Evolutionary conservation across 2,329 filamentous ascomycete species (phyloP).

Genomic region (Aureobasidium sp.): DNA sequence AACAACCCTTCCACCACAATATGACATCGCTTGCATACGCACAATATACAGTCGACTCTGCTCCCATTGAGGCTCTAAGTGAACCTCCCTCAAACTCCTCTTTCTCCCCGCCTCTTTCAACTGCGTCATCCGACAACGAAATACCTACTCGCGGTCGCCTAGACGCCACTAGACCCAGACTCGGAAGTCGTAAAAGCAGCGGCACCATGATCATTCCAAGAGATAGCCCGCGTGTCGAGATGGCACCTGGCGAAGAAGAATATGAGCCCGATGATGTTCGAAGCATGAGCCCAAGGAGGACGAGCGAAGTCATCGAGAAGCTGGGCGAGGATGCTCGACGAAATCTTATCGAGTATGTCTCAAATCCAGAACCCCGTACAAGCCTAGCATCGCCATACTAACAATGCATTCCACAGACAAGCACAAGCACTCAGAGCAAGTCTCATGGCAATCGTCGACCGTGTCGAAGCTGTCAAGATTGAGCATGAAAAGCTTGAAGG

Average conservation of each 20-base stretch:
- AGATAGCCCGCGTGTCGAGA: constrained; percentile 60
- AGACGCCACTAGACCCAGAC: constrained; percentile 39
- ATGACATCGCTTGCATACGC: constrained; percentile 7
- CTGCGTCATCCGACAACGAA: constrained; percentile 8
- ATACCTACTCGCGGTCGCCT: constrained; percentile 1
- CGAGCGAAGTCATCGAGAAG: constrained; percentile 81
- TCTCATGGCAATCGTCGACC: constrained; percentile 79
- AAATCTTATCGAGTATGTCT: constrained; percentile 51
- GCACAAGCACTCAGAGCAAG: constrained; percentile 84
- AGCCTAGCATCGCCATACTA: neutral
- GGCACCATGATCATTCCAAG: constrained; percentile 72
- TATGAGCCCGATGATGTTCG: constrained; percentile 82
- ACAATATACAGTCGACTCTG: neutral
- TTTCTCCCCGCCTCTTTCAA: constrained; percentile 5
- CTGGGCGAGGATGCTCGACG: constrained; percentile 73
- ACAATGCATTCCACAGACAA: constrained; percentile 49
- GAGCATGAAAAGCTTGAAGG: constrained; percentile 95
- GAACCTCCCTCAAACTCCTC: constrained; percentile 2
- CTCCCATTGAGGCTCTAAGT: neutral
- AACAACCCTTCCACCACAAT: neutral
- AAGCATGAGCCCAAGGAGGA: constrained; percentile 88
- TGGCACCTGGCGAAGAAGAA: constrained; percentile 54
- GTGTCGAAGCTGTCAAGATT: constrained; percentile 86
- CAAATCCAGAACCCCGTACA: neutral
- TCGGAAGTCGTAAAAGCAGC: constrained; percentile 66